A percentile compares a stretch with the other conserved stretches of the same genome.
These are phyloP conservation scores for Amphibolis antarctica DNA, from an alignment of 106 monocot genomes.

Conservation along the genomic window DNA sequence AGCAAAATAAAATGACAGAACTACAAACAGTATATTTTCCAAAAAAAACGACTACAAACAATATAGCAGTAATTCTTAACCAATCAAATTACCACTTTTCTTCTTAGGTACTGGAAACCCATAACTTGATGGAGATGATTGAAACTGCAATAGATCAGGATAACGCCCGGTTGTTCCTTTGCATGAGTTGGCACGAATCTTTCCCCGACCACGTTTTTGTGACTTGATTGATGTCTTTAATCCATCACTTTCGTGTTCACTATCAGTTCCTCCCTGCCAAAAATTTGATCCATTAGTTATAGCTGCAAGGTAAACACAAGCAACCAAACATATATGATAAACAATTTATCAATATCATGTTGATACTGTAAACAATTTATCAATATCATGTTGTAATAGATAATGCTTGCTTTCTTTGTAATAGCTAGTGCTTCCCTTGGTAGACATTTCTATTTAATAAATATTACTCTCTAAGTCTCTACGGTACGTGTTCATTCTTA, in stretches of 20 bases:
- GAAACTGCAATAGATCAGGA: slow-evolving; percentile 51
- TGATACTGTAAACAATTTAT: too few relatives aligned
- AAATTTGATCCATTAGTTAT: background rate
- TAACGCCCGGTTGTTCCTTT: slow-evolving; percentile 37
- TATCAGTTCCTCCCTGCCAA: slow-evolving; percentile 70
- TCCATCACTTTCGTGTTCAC: slow-evolving; percentile 71
- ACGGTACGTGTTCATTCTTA: too few relatives aligned
- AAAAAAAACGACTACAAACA: background rate
- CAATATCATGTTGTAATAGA: too few relatives aligned
- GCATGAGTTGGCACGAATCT: slow-evolving; percentile 27
- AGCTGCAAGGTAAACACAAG: background rate
- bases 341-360: too few relatives aligned
- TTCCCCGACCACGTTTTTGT: slow-evolving; percentile 52
- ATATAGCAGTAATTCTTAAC: background rate
- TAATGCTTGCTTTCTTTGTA: too few relatives aligned
- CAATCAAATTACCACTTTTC: slow-evolving; percentile 59
- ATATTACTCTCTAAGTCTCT: too few relatives aligned
- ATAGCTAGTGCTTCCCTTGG: too few relatives aligned
- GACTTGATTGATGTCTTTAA: slow-evolving; percentile 35
- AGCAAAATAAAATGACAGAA: background rate
- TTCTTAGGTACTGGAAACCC: slow-evolving; percentile 66
- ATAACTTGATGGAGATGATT: slow-evolving; percentile 57
- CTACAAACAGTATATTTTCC: background rate
- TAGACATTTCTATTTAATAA: too few relatives aligned
- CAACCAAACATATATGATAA: background rate